Conservation (phyloP, 78 protist genomes). For the Creolimax fragrantissima region DNA sequence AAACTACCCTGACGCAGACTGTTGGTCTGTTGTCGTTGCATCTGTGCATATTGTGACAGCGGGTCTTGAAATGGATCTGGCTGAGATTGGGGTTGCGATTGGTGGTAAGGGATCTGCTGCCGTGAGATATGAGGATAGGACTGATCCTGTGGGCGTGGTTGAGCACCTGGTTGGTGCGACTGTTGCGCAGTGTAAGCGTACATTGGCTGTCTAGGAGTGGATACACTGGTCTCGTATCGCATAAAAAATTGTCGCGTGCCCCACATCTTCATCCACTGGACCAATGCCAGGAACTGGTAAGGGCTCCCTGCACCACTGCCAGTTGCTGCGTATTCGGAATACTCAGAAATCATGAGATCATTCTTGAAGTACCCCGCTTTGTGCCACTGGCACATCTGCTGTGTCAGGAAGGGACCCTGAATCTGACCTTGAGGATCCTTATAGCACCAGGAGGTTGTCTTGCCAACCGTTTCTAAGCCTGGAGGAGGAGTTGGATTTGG, state of each 20-base stretch:
- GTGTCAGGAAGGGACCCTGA: background rate
- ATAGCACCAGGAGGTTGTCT: background rate
- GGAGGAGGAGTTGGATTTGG: background rate
- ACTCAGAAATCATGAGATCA: background rate
- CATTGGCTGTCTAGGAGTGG: background rate
- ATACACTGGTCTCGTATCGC: background rate
- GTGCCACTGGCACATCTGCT: background rate
- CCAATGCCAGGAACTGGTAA: background rate
- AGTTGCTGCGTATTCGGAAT: background rate
- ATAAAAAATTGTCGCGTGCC: background rate
- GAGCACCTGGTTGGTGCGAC: background rate
- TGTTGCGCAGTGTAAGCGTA: background rate
- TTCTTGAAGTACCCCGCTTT: background rate
- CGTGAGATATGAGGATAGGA: background rate
- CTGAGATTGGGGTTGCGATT: too few species aligned
- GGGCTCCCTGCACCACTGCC: background rate
- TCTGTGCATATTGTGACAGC: too few species aligned
- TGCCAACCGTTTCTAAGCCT: background rate
- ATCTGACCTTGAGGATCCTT: background rate
- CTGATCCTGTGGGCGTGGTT: background rate
- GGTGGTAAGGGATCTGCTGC: too few species aligned
- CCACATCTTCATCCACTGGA: background rate
- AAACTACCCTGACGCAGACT: background rate
- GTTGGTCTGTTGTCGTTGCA: too few species aligned
- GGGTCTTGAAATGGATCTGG: too few species aligned